Conservation (phyloP, 768 basidiomycete genomes). For the Hygrophoropsis aurantiaca region DNA sequence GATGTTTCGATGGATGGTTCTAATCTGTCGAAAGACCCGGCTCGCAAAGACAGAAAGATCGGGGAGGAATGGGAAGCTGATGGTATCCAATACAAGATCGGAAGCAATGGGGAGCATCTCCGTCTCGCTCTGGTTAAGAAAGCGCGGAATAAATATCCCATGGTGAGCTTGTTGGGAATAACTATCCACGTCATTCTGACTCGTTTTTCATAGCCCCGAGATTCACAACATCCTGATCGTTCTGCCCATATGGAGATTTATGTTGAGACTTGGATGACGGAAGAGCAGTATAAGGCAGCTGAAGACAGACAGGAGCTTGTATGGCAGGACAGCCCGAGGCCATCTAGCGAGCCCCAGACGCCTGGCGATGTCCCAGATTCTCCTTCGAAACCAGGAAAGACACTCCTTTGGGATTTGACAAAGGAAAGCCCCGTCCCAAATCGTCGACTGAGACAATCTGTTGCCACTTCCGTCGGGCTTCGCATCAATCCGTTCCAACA, state of each 20-base stretch:
- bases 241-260: slow-evolving; percentile 66
- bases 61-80: slow-evolving; percentile 79
- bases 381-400: slow-evolving; percentile 53
- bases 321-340: slow-evolving; percentile 62
- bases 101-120: slow-evolving; percentile 65
- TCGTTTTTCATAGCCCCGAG: slow-evolving; percentile 57
- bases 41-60: slow-evolving; percentile 57
- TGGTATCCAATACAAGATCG: slow-evolving; percentile 70
- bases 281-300: slow-evolving; percentile 67
- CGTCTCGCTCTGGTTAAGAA: slow-evolving; percentile 73
- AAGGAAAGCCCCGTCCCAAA: slow-evolving; percentile 38
- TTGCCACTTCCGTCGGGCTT: slow-evolving; percentile 41
- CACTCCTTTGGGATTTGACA: slow-evolving; percentile 69
- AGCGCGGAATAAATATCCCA: slow-evolving; percentile 64
- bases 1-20: slow-evolving; percentile 54
- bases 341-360: slow-evolving; percentile 42
- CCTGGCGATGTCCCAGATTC: slow-evolving; percentile 38
- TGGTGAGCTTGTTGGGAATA: slow-evolving; percentile 53
- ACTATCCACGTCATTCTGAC: slow-evolving; percentile 12
- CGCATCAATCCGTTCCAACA: slow-evolving; percentile 53
- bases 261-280: slow-evolving; percentile 78
- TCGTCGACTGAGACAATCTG: slow-evolving; percentile 47
- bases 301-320: slow-evolving; percentile 60
- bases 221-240: slow-evolving; percentile 77
- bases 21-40: slow-evolving; percentile 45